Evolutionary conservation across 495 filamentous ascomycete species (phyloP).

Genomic region (Corynascus novoguineensis): DNA sequence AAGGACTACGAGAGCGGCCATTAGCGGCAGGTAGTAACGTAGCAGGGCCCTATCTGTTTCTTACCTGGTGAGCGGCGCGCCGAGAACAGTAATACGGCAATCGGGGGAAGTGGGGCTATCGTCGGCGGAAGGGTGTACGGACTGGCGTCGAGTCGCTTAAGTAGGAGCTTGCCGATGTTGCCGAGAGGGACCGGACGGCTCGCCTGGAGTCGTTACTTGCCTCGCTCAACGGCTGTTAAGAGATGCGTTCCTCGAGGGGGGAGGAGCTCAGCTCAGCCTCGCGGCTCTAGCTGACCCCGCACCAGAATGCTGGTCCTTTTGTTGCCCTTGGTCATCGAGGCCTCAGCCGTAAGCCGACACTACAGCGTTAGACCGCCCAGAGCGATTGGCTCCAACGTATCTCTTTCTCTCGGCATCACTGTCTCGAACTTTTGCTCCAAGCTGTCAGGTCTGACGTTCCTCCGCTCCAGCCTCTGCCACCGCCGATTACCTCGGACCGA

Average conservation of each 20-base stretch:
- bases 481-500: constrained; percentile 1
- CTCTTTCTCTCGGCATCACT: neutral
- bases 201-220: too few relatives aligned
- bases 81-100: too few relatives aligned
- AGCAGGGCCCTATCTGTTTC: too few relatives aligned
- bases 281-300: neutral
- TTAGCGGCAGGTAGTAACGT: too few relatives aligned
- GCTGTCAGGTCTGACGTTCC: constrained; percentile 1
- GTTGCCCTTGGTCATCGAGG: neutral
- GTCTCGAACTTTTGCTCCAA: constrained; percentile 4
- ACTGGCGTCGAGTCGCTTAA: too few relatives aligned
- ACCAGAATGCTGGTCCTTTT: neutral
- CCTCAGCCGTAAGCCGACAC: constrained; percentile 2
- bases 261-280: constrained; percentile 3
- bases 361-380: neutral
- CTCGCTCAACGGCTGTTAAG: too few relatives aligned
- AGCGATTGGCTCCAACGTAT: neutral
- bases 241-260: constrained; percentile 4
- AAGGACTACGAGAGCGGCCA: too few relatives aligned
- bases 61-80: too few relatives aligned
- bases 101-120: too few relatives aligned
- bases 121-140: too few relatives aligned
- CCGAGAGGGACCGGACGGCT: too few relatives aligned
- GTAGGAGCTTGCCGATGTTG: too few relatives aligned
- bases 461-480: neutral